Base-by-base conservation (phyloP, 805 yeast species). In the Lipomyces spencermartinsiae region DNA sequence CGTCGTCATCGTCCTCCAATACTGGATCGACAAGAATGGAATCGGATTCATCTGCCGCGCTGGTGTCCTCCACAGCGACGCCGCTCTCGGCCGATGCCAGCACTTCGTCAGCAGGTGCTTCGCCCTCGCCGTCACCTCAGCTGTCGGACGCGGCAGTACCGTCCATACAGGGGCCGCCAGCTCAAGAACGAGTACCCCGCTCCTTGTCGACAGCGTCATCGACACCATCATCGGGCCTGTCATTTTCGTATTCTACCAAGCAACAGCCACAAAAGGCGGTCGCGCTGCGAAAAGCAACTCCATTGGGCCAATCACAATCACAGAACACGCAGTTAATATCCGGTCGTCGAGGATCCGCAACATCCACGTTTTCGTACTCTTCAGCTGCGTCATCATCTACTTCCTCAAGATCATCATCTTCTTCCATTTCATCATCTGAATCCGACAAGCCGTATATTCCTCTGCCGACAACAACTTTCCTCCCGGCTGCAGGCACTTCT, bases 371-470 rank as follows among this genome's bases (percentile, higher is more conserved):
- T 37, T 60, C 63, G 16, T 58, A 64, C 46, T 25, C 49, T 16
- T n/a, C 62, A 25, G 22, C 62, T 12, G 57, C 34, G 10, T 61
- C 63, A 2, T 51, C 58, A 19, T 33, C 43, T 22, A 25, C 66
- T 16, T 58, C 62, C 16, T 29, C 61, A 58, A 35, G 39, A 25
- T 56, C 65, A 46, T 34, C 57, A 2, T 29, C 65, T 19, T 39
- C 61, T 7, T 56, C 61, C 8, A 35, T 16, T 10, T 22, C 58
- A n/a, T 56, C 63, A 5, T 43, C 67, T 1, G 60, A 34, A 35
- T 54, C 64, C 12, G 68, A 67, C 31, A 64, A 58, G 54, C 71
- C 68, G 10, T 61, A 64, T 43, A 62, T 67, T 7, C 71, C 71
- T 12, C 29, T 67, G n/a, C 71, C 71, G 4, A 31, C 56, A 22